phyloP scores from a whole-genome alignment of 1,284 basidiomycete genomes.

The Ganoderma leucocontextum region DNA sequence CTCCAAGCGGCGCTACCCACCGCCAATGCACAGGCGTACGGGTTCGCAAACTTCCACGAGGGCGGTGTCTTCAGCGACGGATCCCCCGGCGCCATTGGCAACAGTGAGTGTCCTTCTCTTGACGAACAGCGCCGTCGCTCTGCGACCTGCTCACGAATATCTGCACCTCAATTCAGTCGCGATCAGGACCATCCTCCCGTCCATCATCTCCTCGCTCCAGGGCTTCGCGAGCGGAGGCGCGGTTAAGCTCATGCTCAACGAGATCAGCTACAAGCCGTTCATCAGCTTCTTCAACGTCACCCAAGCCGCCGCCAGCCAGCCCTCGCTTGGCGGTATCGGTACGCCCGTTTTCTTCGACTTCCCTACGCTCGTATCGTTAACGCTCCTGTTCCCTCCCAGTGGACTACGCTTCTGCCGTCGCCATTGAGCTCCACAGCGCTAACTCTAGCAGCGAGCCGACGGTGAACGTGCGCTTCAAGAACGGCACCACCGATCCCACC shows the following conservation, averaged over 20 bases:
- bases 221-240: slow-evolving; percentile 50
- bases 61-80: slow-evolving; percentile 54
- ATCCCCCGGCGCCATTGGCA: slow-evolving; percentile 49
- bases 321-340: slow-evolving; percentile 48
- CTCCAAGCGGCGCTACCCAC: slow-evolving; percentile 41
- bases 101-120: slow-evolving; percentile 44
- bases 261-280: slow-evolving; percentile 61
- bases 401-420: slow-evolving; percentile 56
- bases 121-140: neutral
- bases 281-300: slow-evolving; percentile 59
- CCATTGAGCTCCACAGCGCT: slow-evolving; percentile 51
- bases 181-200: slow-evolving; percentile 53
- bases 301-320: slow-evolving; percentile 44
- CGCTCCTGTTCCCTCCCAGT: slow-evolving; percentile 39
- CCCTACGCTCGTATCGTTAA: neutral
- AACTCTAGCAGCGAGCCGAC: slow-evolving; percentile 28
- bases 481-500: slow-evolving; percentile 49
- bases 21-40: slow-evolving; percentile 48
- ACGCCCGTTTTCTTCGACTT: neutral
- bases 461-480: slow-evolving; percentile 58
- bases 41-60: slow-evolving; percentile 61
- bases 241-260: slow-evolving; percentile 53
- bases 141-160: neutral
- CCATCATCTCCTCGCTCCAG: slow-evolving; percentile 52
- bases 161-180: slow-evolving; percentile 41